These are phyloP conservation scores for Ceratocystis alfenasii DNA, from an alignment of 2,329 filamentous ascomycete species.

Conservation along the genomic window DNA sequence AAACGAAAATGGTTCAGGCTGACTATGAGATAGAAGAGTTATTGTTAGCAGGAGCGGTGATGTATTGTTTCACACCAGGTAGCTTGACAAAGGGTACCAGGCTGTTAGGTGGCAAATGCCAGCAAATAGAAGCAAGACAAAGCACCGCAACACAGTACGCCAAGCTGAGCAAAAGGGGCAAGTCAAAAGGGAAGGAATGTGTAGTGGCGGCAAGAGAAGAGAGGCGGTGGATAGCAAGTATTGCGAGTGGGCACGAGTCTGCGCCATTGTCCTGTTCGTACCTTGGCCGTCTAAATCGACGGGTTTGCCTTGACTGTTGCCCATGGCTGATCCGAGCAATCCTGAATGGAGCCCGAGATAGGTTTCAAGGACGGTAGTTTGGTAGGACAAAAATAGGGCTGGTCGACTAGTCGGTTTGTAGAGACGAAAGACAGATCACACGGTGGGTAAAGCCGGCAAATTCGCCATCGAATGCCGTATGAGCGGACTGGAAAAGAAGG, in stretches of 20 bases:
- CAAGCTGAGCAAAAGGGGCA: background rate
- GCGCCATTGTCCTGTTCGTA: slow-evolving; percentile 30
- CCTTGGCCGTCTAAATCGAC: slow-evolving; percentile 88
- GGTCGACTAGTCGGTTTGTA: background rate
- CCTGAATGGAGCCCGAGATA: background rate
- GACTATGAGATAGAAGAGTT: slow-evolving; percentile 41
- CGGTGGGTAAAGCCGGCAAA: background rate
- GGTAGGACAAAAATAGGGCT: background rate
- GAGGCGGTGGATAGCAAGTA: background rate
- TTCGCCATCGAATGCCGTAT: background rate
- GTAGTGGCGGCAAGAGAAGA: background rate
- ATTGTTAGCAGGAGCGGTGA: background rate
- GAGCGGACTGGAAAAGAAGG: background rate
- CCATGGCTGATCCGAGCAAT: slow-evolving; percentile 39
- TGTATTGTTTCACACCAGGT: too few species aligned
- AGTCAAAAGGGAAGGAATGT: background rate
- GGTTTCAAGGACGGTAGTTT: slow-evolving; percentile 2
- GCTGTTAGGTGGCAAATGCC: background rate
- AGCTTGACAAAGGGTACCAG: too few species aligned
- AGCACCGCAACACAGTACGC: background rate
- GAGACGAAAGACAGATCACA: background rate
- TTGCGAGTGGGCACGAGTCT: background rate
- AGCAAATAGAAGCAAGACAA: background rate
- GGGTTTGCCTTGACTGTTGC: slow-evolving; percentile 89
- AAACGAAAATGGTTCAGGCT: slow-evolving; percentile 96